A percentile compares a stretch with the other conserved stretches of the same genome.
phyloP scores from a whole-genome alignment of 2,329 filamentous ascomycete species.

The Nothophoma quercina region DNA sequence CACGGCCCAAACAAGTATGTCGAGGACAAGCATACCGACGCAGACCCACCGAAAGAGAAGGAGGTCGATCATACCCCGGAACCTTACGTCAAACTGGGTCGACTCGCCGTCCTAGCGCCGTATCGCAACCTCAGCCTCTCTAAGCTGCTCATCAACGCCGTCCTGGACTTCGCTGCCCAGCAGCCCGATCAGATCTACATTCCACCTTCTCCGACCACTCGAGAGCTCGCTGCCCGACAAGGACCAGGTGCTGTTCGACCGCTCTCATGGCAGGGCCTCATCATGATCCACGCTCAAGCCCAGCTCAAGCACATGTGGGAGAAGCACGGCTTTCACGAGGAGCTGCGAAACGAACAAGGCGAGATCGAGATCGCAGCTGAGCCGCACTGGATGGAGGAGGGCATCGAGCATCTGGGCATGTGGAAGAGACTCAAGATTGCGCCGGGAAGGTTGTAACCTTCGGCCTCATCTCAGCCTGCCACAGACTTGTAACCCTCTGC shows the following conservation, averaged over 20 bases:
- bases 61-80: constrained; percentile 67
- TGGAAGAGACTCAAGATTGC: constrained; percentile 61
- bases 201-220: constrained; percentile 46
- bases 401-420: constrained; percentile 87
- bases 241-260: constrained; percentile 48
- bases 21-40: constrained; percentile 44
- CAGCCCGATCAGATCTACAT: constrained; percentile 61
- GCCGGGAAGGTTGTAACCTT: constrained; percentile 29
- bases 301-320: constrained; percentile 70
- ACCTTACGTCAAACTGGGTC: constrained; percentile 82
- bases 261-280: constrained; percentile 73
- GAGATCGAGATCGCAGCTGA: constrained; percentile 42
- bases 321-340: constrained; percentile 78
- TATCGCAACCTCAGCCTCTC: constrained; percentile 73
- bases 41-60: constrained; percentile 29
- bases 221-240: constrained; percentile 56
- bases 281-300: constrained; percentile 82
- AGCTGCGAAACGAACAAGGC: constrained; percentile 66
- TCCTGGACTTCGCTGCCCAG: constrained; percentile 70
- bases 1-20: constrained; percentile 69
- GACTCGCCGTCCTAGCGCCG: constrained; percentile 72
- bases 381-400: constrained; percentile 77
- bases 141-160: constrained; percentile 70
- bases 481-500: background rate
- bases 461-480: background rate